Evolutionary conservation across 495 filamentous ascomycete genomes (phyloP).

Genomic region (Aspergillus homomorphus): DNA sequence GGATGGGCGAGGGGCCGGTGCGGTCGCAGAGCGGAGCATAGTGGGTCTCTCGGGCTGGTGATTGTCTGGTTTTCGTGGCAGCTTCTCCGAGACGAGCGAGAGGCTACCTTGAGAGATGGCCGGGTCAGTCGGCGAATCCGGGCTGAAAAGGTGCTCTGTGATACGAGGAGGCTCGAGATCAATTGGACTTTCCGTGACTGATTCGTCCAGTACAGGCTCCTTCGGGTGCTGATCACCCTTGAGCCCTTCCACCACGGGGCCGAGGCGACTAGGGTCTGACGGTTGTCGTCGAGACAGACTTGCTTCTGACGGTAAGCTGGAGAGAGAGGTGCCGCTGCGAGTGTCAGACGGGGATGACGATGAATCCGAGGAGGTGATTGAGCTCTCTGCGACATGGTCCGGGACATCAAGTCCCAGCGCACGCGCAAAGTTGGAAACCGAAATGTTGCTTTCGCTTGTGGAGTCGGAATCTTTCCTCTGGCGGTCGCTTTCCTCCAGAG

Average conservation of each 20-base stretch:
- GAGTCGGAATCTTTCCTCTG: slow-evolving; percentile 34
- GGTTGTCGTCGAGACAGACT: slow-evolving; percentile 33
- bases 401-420: slow-evolving; percentile 39
- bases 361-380: slow-evolving; percentile 67
- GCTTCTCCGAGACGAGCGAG: slow-evolving; percentile 37
- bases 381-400: slow-evolving; percentile 55
- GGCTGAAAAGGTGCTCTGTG: slow-evolving; percentile 32
- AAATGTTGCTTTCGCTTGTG: slow-evolving; percentile 30
- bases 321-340: slow-evolving; percentile 68
- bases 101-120: slow-evolving; percentile 44
- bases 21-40: slow-evolving; percentile 24
- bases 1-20: slow-evolving; percentile 22
- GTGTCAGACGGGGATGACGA: slow-evolving; percentile 58
- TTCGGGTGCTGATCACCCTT: slow-evolving; percentile 16
- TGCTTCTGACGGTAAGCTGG: slow-evolving; percentile 52
- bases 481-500: slow-evolving; percentile 5
- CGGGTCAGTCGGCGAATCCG: slow-evolving; percentile 62
- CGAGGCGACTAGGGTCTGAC: slow-evolving; percentile 32
- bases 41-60: slow-evolving; percentile 23
- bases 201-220: slow-evolving; percentile 21
- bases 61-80: slow-evolving; percentile 13
- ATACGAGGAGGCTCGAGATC: slow-evolving; percentile 36
- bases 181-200: slow-evolving; percentile 22
- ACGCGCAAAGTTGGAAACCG: slow-evolving; percentile 40
- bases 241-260: slow-evolving; percentile 38